phyloP scores from a whole-genome alignment of 2,329 filamentous ascomycete genomes.

The Colletotrichum limetticola region DNA sequence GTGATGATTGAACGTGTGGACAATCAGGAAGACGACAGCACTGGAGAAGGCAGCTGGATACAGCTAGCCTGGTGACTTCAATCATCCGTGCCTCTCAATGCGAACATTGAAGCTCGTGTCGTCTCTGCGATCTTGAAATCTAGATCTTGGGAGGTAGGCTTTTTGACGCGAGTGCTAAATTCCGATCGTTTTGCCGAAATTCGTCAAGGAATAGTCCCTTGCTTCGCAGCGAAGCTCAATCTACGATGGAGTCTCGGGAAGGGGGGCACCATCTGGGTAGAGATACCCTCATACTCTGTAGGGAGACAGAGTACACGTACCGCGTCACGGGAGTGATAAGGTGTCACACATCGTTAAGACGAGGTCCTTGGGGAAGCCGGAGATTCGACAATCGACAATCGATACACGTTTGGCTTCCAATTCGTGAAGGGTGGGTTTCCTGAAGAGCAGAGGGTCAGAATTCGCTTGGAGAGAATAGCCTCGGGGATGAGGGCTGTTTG shows the following conservation, averaged over 20 bases:
- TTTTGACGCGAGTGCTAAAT: neutral
- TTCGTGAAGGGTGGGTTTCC: slow-evolving; percentile 18
- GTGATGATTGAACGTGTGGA: neutral
- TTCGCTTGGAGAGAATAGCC: slow-evolving; percentile 12
- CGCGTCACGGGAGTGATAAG: neutral
- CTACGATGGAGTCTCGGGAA: neutral
- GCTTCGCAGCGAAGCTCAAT: slow-evolving; percentile 16
- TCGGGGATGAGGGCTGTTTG: slow-evolving; percentile 1
- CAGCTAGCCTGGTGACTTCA: neutral
- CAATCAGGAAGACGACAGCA: neutral
- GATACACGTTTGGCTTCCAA: slow-evolving; percentile 8
- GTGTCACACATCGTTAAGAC: neutral
- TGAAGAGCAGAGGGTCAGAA: slow-evolving; percentile 28
- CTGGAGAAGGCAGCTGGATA: neutral
- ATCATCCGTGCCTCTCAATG: neutral
- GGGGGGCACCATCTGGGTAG: neutral
- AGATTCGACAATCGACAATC: neutral
- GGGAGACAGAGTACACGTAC: neutral
- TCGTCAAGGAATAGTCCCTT: slow-evolving; percentile 4
- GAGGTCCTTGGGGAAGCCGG: neutral
- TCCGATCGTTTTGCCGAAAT: slow-evolving; percentile 20
- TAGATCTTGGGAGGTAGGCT: slow-evolving; percentile 8
- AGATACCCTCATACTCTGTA: neutral
- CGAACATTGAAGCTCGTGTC: neutral
- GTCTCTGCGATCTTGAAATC: neutral